Evolutionary conservation across 768 basidiomycete genomes (phyloP).

Genomic region (Mycena filopes): DNA sequence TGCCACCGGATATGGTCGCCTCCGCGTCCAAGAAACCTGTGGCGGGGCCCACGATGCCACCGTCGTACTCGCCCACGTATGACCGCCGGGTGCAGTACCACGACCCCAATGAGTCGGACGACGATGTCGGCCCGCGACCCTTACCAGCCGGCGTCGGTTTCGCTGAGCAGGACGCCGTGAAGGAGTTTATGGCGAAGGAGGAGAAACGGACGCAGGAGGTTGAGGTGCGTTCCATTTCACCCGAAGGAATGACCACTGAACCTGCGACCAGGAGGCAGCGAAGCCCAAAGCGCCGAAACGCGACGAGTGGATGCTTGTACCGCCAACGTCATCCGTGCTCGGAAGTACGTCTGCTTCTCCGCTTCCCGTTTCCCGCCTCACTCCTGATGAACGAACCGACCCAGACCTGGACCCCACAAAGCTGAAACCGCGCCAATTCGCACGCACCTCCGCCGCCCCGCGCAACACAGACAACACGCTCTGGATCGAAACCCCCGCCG

Average conservation of each 20-base stretch:
- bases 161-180: constrained; percentile 70
- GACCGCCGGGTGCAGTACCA: too few species aligned
- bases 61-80: too few species aligned
- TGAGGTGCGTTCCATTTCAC: constrained; percentile 56
- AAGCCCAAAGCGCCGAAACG: constrained; percentile 84
- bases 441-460: too few species aligned
- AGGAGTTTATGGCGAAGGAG: constrained; percentile 88
- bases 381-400: neutral
- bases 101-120: too few species aligned
- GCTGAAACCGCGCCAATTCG: too few species aligned
- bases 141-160: constrained; percentile 59
- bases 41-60: too few species aligned
- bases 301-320: constrained; percentile 99
- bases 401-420: constrained; percentile 86
- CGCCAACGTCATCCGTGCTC: constrained; percentile 85
- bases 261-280: constrained; percentile 67
- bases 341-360: constrained; percentile 63
- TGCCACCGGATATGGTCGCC: too few species aligned
- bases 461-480: too few species aligned
- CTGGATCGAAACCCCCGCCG: too few species aligned
- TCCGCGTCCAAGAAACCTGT: too few species aligned
- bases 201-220: constrained; percentile 76
- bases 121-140: too few species aligned
- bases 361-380: neutral
- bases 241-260: neutral